Conservation (phyloP, 805 yeast genomes). For the Nakazawaea laoshanensis region DNA sequence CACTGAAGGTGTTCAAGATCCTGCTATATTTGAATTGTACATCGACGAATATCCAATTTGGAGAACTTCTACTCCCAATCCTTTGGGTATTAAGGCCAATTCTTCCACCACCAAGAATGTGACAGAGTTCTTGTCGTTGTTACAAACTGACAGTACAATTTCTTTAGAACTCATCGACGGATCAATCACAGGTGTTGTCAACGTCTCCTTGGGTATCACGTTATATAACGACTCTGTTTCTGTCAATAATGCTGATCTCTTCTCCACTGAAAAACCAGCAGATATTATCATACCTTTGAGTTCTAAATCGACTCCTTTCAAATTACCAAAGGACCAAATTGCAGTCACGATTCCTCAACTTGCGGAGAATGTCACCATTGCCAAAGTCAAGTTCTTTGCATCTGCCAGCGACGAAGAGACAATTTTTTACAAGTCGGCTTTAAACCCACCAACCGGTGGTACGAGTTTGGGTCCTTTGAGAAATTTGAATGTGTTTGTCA, state of each 20-base stretch:
- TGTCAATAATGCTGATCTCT: slow-evolving; percentile 13
- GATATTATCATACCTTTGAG: slow-evolving; percentile 17
- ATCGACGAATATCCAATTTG: slow-evolving; percentile 20
- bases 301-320: slow-evolving; percentile 15
- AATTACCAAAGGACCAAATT: slow-evolving; percentile 16
- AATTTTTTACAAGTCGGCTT: slow-evolving; percentile 15
- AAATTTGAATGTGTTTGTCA: slow-evolving; percentile 19
- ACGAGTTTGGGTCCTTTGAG: slow-evolving; percentile 18
- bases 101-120: slow-evolving; percentile 19
- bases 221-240: slow-evolving; percentile 16
- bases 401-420: slow-evolving; percentile 22
- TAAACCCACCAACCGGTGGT: slow-evolving; percentile 12
- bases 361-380: slow-evolving; percentile 17
- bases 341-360: slow-evolving; percentile 17
- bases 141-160: slow-evolving; percentile 12
- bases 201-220: slow-evolving; percentile 16
- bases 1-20: slow-evolving; percentile 14
- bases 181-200: slow-evolving; percentile 12
- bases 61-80: slow-evolving; percentile 22
- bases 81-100: slow-evolving; percentile 14
- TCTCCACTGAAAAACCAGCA: slow-evolving; percentile 18
- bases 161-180: slow-evolving; percentile 19
- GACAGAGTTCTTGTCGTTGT: slow-evolving; percentile 18
- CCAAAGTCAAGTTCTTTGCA: slow-evolving; percentile 19
- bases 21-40: slow-evolving; percentile 18